Conservation (phyloP, 352 stramenopile genomes). For the Globisporangium viniferum region DNA sequence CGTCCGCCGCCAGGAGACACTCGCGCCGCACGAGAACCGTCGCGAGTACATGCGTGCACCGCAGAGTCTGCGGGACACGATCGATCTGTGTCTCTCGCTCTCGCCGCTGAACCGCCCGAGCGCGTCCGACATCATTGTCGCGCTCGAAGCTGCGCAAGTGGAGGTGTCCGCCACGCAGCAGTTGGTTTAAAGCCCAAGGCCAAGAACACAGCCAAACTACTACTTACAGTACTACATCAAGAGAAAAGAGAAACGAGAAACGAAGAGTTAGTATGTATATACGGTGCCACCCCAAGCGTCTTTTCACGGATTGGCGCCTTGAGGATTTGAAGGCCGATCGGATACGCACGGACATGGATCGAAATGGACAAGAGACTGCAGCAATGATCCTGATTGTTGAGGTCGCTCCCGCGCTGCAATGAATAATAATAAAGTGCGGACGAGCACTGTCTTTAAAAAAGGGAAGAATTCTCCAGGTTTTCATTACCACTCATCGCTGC, state of each 20-base stretch:
- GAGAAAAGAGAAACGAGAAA: background rate
- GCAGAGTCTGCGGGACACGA: conserved; percentile 30
- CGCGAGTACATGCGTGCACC: conserved; percentile 37
- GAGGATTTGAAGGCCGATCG: background rate
- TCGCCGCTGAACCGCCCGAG: conserved; percentile 51
- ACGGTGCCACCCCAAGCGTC: background rate
- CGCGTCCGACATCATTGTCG: conserved; percentile 36
- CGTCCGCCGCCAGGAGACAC: conserved; percentile 31
- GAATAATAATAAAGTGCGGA: conserved; percentile 1
- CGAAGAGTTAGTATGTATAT: background rate
- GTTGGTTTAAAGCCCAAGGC: background rate
- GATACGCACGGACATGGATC: background rate
- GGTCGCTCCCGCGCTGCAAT: background rate
- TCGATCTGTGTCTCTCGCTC: conserved; percentile 52
- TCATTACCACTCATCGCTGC: background rate
- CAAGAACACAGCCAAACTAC: background rate
- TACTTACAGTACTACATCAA: background rate
- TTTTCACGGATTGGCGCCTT: background rate
- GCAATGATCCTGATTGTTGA: background rate
- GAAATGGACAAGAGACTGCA: background rate
- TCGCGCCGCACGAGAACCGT: conserved; percentile 45
- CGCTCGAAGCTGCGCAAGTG: conserved; percentile 24
- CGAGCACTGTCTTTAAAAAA: background rate
- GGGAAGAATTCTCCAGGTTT: background rate
- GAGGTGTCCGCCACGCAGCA: conserved; percentile 17